Conservation (phyloP, 352 stramenopile species). For the Phytophthora cactorum region DNA sequence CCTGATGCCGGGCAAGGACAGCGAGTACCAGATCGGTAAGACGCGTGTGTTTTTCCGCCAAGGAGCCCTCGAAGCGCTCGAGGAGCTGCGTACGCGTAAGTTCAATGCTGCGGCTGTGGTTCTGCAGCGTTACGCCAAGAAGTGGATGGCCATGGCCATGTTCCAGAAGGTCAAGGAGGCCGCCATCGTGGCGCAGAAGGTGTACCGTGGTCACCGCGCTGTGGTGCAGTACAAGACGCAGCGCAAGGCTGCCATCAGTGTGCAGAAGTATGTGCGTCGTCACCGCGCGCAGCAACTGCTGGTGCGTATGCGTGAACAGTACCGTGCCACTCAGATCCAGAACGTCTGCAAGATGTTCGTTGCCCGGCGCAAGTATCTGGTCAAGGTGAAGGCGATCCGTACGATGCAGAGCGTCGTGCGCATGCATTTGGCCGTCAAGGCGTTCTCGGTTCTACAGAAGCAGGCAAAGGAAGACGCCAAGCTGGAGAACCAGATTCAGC, state of each 20-base stretch:
- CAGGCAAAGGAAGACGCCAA: constrained; percentile 96
- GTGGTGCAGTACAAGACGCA: constrained; percentile 68
- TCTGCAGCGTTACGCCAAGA: constrained; percentile 84
- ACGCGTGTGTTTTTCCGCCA: constrained; percentile 95
- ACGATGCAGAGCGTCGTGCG: constrained; percentile 85
- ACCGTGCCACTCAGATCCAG: constrained; percentile 84
- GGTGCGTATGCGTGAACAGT: constrained; percentile 60
- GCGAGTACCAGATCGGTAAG: constrained; percentile 88
- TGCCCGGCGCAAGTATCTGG: constrained; percentile 63
- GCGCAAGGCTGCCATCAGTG: constrained; percentile 58
- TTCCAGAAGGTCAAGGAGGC: constrained; percentile 69
- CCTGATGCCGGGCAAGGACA: constrained; percentile 65
- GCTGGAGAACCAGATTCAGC: constrained; percentile 95
- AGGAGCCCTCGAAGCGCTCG: constrained; percentile 91
- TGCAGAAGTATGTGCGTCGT: constrained; percentile 74
- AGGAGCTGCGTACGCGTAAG: constrained; percentile 83
- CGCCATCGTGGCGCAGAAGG: constrained; percentile 65
- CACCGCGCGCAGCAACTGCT: constrained; percentile 69
- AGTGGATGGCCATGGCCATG: constrained; percentile 73
- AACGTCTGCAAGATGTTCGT: constrained; percentile 87
- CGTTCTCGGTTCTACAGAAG: constrained; percentile 73
- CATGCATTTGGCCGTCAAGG: constrained; percentile 80
- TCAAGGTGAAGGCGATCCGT: constrained; percentile 71
- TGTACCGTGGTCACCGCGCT: constrained; percentile 52
- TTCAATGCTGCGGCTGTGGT: constrained; percentile 83